Evolutionary conservation across 2,329 filamentous ascomycete genomes (phyloP), one percentile per base, ranked within the genome.

Genomic region (Sporothrix variecibatus): DNA sequence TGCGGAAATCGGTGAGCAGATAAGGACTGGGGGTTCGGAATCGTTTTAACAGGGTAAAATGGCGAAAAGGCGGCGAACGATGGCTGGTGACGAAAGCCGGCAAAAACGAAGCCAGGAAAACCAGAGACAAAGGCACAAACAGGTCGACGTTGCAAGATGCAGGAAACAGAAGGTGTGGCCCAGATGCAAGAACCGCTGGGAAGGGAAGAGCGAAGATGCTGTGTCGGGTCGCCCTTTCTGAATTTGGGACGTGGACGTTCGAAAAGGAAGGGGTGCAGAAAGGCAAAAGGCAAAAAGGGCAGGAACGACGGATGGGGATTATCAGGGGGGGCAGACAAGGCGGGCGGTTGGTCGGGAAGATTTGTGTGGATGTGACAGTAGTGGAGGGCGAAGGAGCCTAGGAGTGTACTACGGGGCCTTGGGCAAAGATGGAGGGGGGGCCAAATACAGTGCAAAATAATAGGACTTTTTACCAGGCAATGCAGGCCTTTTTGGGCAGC

Each of bases 331-430:
- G 43, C 20, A 26, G 67, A 38, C 67, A 69, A 60, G 65, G 72
- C 71, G 70, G 73, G 64, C 53, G 65, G 72, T 72, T 73, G 70
- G 73, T 72, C 49, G 74, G 64, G 64, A 73, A 71, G 64, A 69
- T 73, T 69, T 70, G 56, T 26, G 46, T 38, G 58, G 23, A 26
- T 75, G 65, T 65, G 69, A 67, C 72, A 56, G 74, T 62, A 51
- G n/a, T 58, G 34, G 71, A 68, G 72, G 69, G 71, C 58, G 71
- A 71, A 56, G 49, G 46, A 71, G 34, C 8, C 34, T 34, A 56
- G 49, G 46, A 67, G 46, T 53, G 17, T 26, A 43, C 49, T 26
- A 58, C 31, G 49, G 49, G 60, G 60, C 60, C 34, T 43, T 65
- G 60, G 60, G 34, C 60, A 40, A 65, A 65, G 60, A 65, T 65